Base-by-base conservation (phyloP, 352 stramenopile genomes). In the Globisporangium polare region DNA sequence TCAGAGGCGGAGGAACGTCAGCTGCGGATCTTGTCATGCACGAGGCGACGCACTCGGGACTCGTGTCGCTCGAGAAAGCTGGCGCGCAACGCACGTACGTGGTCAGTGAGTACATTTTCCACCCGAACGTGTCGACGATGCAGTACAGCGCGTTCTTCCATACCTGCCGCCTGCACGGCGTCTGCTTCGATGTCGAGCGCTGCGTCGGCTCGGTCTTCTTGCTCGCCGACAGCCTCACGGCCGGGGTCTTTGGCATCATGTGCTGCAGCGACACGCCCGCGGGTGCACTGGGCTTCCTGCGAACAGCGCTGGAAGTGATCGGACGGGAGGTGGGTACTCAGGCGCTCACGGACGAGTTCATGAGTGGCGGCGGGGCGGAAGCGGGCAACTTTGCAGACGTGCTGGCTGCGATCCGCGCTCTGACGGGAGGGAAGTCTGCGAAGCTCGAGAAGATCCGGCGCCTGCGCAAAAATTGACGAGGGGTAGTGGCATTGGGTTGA, bases 121-220 rank as follows among this genome's bases (percentile, higher is more conserved):
- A 97, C 37, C 83, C 86, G 13, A 87, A 87, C 54, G 73, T 97
- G 46, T 75, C 71, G 46, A 92, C 83, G 17, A 89, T 92, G 66
- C 75, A 77, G 50, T 92, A 94, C 62, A 71, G 71, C 51, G 72
- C 81, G 17, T 94, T 96, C 69, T 97, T 97, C 73, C 90, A 96
- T 54, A 75, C 78, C 51, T 97, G 90, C 60, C 73, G 89, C 0
- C 71, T 95, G 53, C 80, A 96, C 24, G 89, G 90, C 33, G 88
- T 97, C 53, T 95, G 83, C 60, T 96, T 94, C 20, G 90, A 96
- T 63, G 68, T 95, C 56, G 69, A 84, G 60, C 69, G 72, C 4
- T 70, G 75, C 24, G 58, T 91, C n/a, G 86, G 86, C 15, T 78
- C 75, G 17, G 69, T 90, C 31, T 95, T 94, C 56, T 60, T 92